Base-by-base conservation (phyloP, 805 yeast genomes). In the Metschnikowia aberdeeniae region DNA sequence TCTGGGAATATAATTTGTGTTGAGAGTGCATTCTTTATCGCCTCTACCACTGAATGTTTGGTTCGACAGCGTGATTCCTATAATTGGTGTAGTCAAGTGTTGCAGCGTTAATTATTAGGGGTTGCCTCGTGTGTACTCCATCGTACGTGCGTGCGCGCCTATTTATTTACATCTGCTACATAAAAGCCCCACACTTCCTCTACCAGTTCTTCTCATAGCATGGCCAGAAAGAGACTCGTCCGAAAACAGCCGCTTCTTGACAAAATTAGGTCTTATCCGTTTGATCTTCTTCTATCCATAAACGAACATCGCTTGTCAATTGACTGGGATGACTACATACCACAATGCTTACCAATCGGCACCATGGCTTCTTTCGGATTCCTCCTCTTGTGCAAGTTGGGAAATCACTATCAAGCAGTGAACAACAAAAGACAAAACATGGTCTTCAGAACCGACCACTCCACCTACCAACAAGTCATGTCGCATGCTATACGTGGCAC, bases 321-420 rank as follows among this genome's bases (percentile, higher is more conserved):
- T 12, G 75, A 70, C 28, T 71, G 75, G 76, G 75, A 72, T 46
- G 64, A 61, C 32, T 64, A 66, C 44, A 50, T 62, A 22, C 52
- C 56, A 4, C 51, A 64, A 2, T 66, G 70, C 5, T 44, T 68
- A n/a, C 68, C 70, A 1, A 34, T 60, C 9, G 72, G 72, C 2
- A 45, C 56, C 6, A 31, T 47, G 8, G 46, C 62, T n/a, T 46
- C 62, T 6, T 36, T 52, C 4, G 24, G 54, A 2, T 59, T 53
- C 27, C 40, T 62, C 12, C 37, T 61, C n/a, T 40, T 58, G 34
- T 58, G 62, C 42, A 52, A 56, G 8, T 32, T 62, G 28, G 41
- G 54, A n/a, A 44, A 48, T 39, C 63, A 64, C 47, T 66, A 65
- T 51, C 50, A 59, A 14, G 49, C 56, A 6, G 53, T 62, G 13